Conservation (phyloP, 768 basidiomycete species). For the Amanita rimosa region DNA sequence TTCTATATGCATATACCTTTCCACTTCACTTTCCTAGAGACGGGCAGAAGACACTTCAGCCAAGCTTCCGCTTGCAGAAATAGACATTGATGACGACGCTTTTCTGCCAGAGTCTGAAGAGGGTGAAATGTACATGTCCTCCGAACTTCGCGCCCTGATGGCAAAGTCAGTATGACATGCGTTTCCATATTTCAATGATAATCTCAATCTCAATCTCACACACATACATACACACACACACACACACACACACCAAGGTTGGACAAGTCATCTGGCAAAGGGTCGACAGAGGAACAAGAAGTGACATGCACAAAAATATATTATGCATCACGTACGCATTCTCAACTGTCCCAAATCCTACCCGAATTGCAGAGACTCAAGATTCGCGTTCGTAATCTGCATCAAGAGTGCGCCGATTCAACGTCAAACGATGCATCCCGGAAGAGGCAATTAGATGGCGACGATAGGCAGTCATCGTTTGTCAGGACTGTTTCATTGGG, state of each 20-base stretch:
- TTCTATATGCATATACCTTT: background rate
- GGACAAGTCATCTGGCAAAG: constrained; percentile 19
- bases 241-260: constrained; percentile 16
- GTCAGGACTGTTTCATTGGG: constrained; percentile 75
- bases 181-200: background rate
- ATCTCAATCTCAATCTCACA: no score
- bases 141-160: constrained; percentile 73
- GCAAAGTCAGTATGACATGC: constrained; percentile 39
- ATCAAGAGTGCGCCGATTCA: constrained; percentile 9
- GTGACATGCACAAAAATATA: constrained; percentile 74
- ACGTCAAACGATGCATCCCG: constrained; percentile 8
- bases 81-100: constrained; percentile 47
- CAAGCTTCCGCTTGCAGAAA: constrained; percentile 11
- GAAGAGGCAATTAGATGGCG: constrained; percentile 14
- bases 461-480: constrained; percentile 17
- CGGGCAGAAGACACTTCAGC: background rate
- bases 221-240: no score
- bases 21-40: background rate
- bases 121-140: constrained; percentile 52
- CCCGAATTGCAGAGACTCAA: constrained; percentile 74
- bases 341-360: constrained; percentile 85
- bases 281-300: constrained; percentile 23
- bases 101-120: constrained; percentile 60
- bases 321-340: constrained; percentile 93
- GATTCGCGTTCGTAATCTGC: constrained; percentile 18